Conservation (phyloP, 1,139 yeast species). For the Debaryomyces sp. region DNA sequence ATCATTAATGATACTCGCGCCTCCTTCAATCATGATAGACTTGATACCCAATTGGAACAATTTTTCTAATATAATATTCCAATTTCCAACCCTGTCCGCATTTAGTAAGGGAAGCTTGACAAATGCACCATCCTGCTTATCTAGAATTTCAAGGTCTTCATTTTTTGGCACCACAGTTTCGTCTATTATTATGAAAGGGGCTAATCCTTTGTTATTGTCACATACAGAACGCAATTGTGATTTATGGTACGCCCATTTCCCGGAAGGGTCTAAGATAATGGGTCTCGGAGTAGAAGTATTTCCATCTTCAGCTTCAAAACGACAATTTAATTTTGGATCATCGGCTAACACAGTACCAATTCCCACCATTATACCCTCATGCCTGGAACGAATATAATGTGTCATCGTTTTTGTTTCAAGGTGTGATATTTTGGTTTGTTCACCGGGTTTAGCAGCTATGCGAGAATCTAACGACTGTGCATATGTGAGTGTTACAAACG, state of each 20-base stretch:
- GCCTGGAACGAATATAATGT: conserved; percentile 76
- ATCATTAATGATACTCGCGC: conserved; percentile 75
- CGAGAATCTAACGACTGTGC: conserved; percentile 89
- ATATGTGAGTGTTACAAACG: conserved; percentile 78
- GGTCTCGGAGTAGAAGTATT: conserved; percentile 47
- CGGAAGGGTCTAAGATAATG: conserved; percentile 73
- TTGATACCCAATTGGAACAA: conserved; percentile 46
- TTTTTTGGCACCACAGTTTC: conserved; percentile 16
- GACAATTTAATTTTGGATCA: conserved; percentile 84
- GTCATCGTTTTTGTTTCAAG: conserved; percentile 94
- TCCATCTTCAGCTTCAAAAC: conserved; percentile 35
- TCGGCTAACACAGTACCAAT: conserved; percentile 81
- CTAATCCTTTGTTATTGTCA: conserved; percentile 46
- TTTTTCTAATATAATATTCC: conserved; percentile 52
- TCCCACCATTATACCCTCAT: conserved; percentile 85
- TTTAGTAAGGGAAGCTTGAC: conserved; percentile 26
- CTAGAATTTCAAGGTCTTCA: conserved; percentile 26
- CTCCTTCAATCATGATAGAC: conserved; percentile 94
- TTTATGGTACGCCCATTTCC: conserved; percentile 51
- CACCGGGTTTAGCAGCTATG: conserved; percentile 77
- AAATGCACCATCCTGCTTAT: conserved; percentile 30
- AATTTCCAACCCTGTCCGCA: conserved; percentile 31
- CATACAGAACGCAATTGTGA: conserved; percentile 55
- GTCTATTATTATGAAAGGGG: conserved; percentile 64
- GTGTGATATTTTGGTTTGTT: conserved; percentile 80